Conservation (phyloP, 2,329 filamentous ascomycete genomes). For the Malbranchea cinnamomea region DNA sequence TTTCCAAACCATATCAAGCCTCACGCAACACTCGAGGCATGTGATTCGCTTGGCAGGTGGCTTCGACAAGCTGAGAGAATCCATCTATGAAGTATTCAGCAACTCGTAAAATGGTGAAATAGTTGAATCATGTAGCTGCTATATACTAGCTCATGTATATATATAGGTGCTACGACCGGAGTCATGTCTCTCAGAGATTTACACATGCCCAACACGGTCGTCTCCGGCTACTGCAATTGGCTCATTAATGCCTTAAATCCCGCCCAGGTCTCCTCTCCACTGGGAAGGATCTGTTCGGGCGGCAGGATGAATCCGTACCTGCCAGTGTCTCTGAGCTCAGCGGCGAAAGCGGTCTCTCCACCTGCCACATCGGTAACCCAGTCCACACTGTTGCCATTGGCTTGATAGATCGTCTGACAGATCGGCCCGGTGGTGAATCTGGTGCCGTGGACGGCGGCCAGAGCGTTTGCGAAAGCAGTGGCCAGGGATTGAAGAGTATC, state of each 20-base stretch:
- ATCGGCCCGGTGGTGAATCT: slow-evolving; percentile 31
- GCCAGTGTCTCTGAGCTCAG: slow-evolving; percentile 37
- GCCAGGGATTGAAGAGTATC: slow-evolving; percentile 36
- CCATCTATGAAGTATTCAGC: too few relatives aligned
- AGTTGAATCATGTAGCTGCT: too few relatives aligned
- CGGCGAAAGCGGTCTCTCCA: slow-evolving; percentile 32
- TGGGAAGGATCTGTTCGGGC: slow-evolving; percentile 33
- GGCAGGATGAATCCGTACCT: slow-evolving; percentile 36
- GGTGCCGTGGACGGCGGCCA: slow-evolving; percentile 39
- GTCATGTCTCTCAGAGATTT: too few relatives aligned
- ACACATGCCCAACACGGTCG: too few relatives aligned
- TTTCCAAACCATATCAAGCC: too few relatives aligned
- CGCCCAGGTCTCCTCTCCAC: slow-evolving; percentile 33
- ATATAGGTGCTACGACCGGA: too few relatives aligned
- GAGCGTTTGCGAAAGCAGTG: slow-evolving; percentile 34
- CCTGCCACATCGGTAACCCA: slow-evolving; percentile 30
- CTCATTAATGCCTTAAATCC: slow-evolving; percentile 16
- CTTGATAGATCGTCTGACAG: slow-evolving; percentile 47
- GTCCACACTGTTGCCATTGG: slow-evolving; percentile 27
- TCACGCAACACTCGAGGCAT: too few relatives aligned
- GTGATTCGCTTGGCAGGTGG: too few relatives aligned
- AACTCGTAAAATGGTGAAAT: too few relatives aligned
- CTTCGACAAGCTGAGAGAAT: too few relatives aligned
- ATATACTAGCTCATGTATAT: too few relatives aligned
- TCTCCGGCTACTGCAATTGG: too few relatives aligned